Evolutionary conservation across 805 yeast genomes (phyloP).

Genomic region (Ogataea ramenticola): DNA sequence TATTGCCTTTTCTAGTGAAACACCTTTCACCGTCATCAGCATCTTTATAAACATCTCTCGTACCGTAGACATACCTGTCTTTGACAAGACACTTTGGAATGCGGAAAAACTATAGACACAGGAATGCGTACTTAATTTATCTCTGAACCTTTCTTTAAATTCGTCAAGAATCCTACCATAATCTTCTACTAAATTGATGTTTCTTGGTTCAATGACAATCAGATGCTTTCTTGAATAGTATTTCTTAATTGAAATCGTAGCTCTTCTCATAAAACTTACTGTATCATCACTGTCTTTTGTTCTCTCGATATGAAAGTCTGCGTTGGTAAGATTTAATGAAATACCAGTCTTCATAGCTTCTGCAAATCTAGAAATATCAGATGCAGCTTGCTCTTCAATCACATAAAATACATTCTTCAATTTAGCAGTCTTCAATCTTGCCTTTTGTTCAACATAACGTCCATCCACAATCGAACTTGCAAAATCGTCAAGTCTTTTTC

Average conservation of each 20-base stretch:
- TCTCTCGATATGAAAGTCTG: conserved; percentile 59
- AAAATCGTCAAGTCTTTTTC: conserved; percentile 86
- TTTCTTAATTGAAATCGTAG: conserved; percentile 37
- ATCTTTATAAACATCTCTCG: conserved; percentile 68
- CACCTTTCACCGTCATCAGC: conserved; percentile 75
- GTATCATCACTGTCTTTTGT: conserved; percentile 74
- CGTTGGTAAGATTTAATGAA: conserved; percentile 57
- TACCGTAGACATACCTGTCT: conserved; percentile 62
- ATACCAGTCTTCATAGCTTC: conserved; percentile 74
- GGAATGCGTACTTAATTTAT: conserved; percentile 15
- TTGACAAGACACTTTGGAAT: conserved; percentile 64
- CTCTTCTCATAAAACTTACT: conserved; percentile 44
- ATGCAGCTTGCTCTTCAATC: conserved; percentile 62
- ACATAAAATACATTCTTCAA: conserved; percentile 64
- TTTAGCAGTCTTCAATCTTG: conserved; percentile 63
- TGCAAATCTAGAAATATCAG: conserved; percentile 39
- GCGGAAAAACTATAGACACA: conserved; percentile 42
- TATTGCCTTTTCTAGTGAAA: conserved; percentile 79
- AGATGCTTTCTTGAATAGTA: conserved; percentile 32
- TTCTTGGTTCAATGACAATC: conserved; percentile 45
- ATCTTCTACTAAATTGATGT: conserved; percentile 42
- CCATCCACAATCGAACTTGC: conserved; percentile 81
- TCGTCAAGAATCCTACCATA: conserved; percentile 33
- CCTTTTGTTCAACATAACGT: conserved; percentile 80
- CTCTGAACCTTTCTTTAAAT: conserved; percentile 28